phyloP scores from a whole-genome alignment of 2,329 filamentous ascomycete species.

The Sporothrix globosa region DNA sequence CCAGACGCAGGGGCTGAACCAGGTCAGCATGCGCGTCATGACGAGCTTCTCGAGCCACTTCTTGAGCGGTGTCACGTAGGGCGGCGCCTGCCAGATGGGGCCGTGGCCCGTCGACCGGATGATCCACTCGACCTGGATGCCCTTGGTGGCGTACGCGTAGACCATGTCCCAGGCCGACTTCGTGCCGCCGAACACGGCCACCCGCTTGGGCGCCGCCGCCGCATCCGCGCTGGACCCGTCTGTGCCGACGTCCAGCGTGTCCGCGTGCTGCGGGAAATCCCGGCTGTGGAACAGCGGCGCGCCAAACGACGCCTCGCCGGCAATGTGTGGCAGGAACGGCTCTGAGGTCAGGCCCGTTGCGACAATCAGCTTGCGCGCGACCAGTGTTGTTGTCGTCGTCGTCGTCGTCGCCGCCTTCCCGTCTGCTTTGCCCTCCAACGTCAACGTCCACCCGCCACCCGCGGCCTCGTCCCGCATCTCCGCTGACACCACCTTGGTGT shows the following conservation, averaged over 20 bases:
- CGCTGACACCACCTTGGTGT: conserved; percentile 48
- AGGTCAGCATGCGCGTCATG: conserved; percentile 68
- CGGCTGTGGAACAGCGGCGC: conserved; percentile 55
- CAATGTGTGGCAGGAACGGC: conserved; percentile 52
- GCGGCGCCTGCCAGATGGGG: conserved; percentile 60
- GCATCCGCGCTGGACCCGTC: too few relatives aligned
- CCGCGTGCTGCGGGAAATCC: conserved; percentile 49
- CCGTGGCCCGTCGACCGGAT: conserved; percentile 62
- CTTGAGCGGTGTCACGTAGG: conserved; percentile 69
- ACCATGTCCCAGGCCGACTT: conserved; percentile 69
- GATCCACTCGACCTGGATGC: conserved; percentile 62
- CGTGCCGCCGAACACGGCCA: conserved; percentile 63
- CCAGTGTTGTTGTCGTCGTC: conserved; percentile 40
- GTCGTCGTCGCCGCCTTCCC: conserved; percentile 35
- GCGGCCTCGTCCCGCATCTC: conserved; percentile 45
- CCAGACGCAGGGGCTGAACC: conserved; percentile 77
- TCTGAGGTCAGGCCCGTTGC: conserved; percentile 61
- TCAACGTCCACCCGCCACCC: conserved; percentile 50
- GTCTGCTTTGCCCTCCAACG: conserved; percentile 34
- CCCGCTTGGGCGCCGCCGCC: conserved; percentile 41
- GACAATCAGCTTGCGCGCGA: conserved; percentile 54
- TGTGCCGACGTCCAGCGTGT: conserved; percentile 43
- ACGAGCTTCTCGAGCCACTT: conserved; percentile 69
- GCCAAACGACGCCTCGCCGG: conserved; percentile 52
- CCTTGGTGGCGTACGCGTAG: conserved; percentile 61